A percentile compares a stretch with the other conserved stretches of the same genome.
phyloP scores from a whole-genome alignment of 202 grass and related monocot species.

The Panicum virgatum region DNA sequence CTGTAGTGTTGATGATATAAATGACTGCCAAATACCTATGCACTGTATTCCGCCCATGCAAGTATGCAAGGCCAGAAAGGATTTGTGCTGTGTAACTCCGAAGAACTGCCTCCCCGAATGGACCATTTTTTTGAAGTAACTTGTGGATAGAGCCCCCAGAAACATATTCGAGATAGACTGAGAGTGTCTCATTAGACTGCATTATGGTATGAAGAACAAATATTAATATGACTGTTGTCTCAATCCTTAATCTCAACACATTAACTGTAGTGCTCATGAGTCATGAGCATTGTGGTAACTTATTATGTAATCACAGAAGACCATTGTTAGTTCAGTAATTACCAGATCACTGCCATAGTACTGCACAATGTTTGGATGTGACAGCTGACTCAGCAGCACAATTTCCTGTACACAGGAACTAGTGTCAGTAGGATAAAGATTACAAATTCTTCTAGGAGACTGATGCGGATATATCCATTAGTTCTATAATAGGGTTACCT shows the following conservation, averaged over 20 bases:
- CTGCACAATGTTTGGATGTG: slow-evolving; percentile 91
- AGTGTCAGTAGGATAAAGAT: slow-evolving; percentile 32
- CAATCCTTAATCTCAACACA: not conserved
- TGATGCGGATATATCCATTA: not conserved
- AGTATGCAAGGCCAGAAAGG: slow-evolving; percentile 89
- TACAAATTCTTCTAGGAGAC: not conserved
- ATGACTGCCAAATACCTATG: slow-evolving; percentile 68
- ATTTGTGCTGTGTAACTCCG: slow-evolving; percentile 90
- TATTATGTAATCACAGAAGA: slow-evolving; percentile 31
- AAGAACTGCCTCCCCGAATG: slow-evolving; percentile 77
- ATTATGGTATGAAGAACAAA: slow-evolving; percentile 27
- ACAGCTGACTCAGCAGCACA: slow-evolving; percentile 73
- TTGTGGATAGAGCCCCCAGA: slow-evolving; percentile 98
- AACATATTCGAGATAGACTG: slow-evolving; percentile 92
- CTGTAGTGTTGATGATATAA: not conserved
- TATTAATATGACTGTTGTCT: slow-evolving; percentile 13
- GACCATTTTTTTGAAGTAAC: slow-evolving; percentile 87
- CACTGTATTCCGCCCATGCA: slow-evolving; percentile 91
- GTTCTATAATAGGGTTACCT: slow-evolving; percentile 51
- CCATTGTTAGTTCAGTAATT: slow-evolving; percentile 40
- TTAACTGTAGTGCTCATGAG: not conserved
- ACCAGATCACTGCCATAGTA: slow-evolving; percentile 96
- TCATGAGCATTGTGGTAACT: not conserved
- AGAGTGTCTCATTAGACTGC: slow-evolving; percentile 80
- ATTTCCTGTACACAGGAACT: slow-evolving; percentile 69